Conservation (phyloP, 768 basidiomycete species). For the Trametes punicea region DNA sequence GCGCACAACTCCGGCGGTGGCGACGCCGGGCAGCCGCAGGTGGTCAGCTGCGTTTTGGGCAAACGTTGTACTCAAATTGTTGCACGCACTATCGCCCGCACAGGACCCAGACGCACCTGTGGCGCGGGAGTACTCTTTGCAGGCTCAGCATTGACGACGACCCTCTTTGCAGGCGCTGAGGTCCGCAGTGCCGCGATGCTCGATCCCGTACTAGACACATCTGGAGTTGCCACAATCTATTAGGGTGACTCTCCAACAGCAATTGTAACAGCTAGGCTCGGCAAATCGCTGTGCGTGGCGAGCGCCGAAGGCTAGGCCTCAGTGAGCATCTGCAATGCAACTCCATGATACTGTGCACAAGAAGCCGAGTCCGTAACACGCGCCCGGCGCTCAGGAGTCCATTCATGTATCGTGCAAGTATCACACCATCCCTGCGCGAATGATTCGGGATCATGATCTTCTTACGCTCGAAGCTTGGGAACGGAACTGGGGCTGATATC, state of each 20-base stretch:
- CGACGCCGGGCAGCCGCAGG: too few relatives aligned
- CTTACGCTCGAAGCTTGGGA: not conserved
- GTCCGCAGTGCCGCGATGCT: not conserved
- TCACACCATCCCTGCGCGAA: not conserved
- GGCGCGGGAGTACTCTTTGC: too few relatives aligned
- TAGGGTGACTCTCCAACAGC: too few relatives aligned
- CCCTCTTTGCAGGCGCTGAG: not conserved
- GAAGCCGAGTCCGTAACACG: too few relatives aligned
- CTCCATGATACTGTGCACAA: not conserved
- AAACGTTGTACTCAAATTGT: too few relatives aligned
- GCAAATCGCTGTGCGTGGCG: not conserved
- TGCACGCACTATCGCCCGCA: too few relatives aligned
- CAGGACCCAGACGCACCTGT: too few relatives aligned
- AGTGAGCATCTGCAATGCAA: not conserved
- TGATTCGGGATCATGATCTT: slow-evolving; percentile 13
- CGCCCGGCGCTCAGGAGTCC: not conserved
- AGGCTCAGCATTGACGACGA: too few relatives aligned
- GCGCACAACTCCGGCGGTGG: too few relatives aligned
- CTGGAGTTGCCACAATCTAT: too few relatives aligned
- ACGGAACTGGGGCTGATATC: not conserved
- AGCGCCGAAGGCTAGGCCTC: not conserved
- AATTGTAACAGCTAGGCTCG: not conserved
- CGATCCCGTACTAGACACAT: too few relatives aligned
- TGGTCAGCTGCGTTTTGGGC: too few relatives aligned
- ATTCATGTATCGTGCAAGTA: not conserved